Evolutionary conservation across 495 filamentous ascomycete species (phyloP), one percentile per base, ranked within the genome.

Genomic region (Hapsidospora chrysogenum): DNA sequence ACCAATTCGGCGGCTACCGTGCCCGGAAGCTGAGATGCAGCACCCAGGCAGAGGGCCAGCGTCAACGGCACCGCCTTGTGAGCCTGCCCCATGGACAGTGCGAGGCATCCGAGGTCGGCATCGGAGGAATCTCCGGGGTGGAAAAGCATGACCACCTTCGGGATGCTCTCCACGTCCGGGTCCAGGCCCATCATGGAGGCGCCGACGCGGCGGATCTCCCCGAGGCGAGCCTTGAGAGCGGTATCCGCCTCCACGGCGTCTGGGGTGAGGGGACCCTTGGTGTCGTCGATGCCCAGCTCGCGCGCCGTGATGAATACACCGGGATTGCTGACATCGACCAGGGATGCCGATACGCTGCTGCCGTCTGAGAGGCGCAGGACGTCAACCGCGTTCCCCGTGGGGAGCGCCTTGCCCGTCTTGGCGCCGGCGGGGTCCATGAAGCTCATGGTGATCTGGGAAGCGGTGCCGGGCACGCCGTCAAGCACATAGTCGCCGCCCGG

Each of bases 381-480:
- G 41, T 85, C 72, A 5, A 62, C 47, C 1, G 52, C 50, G 23
- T 64, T 64, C 0, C 75, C 74, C 0, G 79, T 83, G 3, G 78
- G 79, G 14, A 84, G 46, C 18, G 74, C 43, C 26, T 61, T 61
- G 2, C 78, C 77, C 1, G 79, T 84, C 43, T 69, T 74, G 2
- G 74, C 70, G 0, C 78, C 80, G 0, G 69, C 76, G 0, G 78
- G 78, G 18, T 75, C 52, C 10, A 78, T 38, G 41, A 84, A 85
- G 32, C 70, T 64, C 8, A 83, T 58, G 13, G 63, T 50, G 18
- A 84, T 64, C 9, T 52, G 60, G 0, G 72, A 63, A 2, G 54
- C 68, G 1, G 53, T 68, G 0, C 76, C 78, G 0, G 68, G 55
- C 0, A 84, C 80, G 0, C 79, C 79, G 50, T 76, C 76, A 42